Evolutionary conservation across 208 protist genomes (phyloP), one percentile per base, ranked within the genome.

Genomic region (Acanthamoeba castellanii): DNA sequence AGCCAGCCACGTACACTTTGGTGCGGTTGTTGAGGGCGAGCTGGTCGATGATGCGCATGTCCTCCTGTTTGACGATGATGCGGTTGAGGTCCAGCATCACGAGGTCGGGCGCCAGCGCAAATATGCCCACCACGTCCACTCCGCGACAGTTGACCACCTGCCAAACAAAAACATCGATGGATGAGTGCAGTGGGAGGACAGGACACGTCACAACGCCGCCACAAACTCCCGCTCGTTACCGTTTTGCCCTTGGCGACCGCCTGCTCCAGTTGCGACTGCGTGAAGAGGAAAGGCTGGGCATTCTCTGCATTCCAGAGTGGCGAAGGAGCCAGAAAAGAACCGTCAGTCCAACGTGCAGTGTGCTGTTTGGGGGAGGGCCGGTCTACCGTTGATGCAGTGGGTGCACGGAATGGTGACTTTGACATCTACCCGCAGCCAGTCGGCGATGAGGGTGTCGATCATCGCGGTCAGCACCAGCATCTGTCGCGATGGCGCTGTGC

Each of bases 381-480:
- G 37, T 3, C 16, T 50, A 85, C 76, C 76, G 14, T 34, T 64
- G 84, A 91, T 91, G 84, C 84, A 91, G 57, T 91, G 84, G 14
- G 59, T 91, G 84, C 84, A 91, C 16, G 84, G 84, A 27, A 91
- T 91, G 50, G 59, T 64, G 57, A 91, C 84, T 32, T 91, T 91
- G 57, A 91, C 84, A 25, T 91, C 59, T 5, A 91, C 84, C 6
- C 84, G 50, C 30, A 91, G 57, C 84, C 84, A 91, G 34, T 91
- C 84, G 57, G 84, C 50, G 30, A 91, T 72, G 55, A 91, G 84
- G 34, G 84, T 91, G 57, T 91, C 84, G 84, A 91, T 91, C 57
- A 64, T 91, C 25, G 84, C 84, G 14, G 59, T 70, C 20, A 91
- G 84, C 32, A 91, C 84, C 55, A 91, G 84, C 84, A 91, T 91